Percentiles rank a stretch among this genome's conserved stretches.
These are phyloP conservation scores for Cordyceps cicadae DNA, from an alignment of 2,329 filamentous ascomycete species.

Conservation along the genomic window DNA sequence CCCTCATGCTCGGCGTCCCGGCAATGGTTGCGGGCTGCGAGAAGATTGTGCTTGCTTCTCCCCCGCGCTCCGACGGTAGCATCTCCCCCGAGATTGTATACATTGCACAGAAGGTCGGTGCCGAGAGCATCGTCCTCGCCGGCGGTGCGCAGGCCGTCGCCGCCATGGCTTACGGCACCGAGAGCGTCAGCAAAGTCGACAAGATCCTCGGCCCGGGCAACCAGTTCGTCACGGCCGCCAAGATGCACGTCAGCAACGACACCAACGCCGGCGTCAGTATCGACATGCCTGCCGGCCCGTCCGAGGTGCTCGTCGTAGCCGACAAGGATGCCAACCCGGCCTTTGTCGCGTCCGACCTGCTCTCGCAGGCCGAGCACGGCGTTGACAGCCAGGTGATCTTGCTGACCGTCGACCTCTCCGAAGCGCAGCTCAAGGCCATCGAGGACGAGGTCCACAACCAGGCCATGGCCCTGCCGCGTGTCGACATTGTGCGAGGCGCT, in stretches of 20 bases:
- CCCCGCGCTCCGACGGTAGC: slow-evolving; percentile 79
- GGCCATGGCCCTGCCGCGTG: slow-evolving; percentile 76
- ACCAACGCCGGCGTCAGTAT: slow-evolving; percentile 92
- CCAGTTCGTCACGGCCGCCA: slow-evolving; percentile 95
- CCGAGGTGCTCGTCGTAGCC: slow-evolving; percentile 92
- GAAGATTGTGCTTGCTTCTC: slow-evolving; percentile 88
- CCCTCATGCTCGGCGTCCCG: slow-evolving; percentile 94
- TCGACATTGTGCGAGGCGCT: slow-evolving; percentile 84
- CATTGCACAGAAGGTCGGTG: slow-evolving; percentile 91
- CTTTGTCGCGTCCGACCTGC: slow-evolving; percentile 88
- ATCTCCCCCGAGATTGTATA: slow-evolving; percentile 97
- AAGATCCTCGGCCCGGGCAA: slow-evolving; percentile 98
- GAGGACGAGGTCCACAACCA: slow-evolving; percentile 87
- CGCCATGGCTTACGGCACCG: slow-evolving; percentile 94
- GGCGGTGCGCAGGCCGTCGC: slow-evolving; percentile 93
- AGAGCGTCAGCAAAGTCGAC: slow-evolving; percentile 91
- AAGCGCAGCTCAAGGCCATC: slow-evolving; percentile 68
- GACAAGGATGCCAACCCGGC: slow-evolving; percentile 82
- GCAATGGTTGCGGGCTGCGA: slow-evolving; percentile 96
- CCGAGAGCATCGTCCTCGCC: slow-evolving; percentile 89
- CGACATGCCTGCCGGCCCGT: slow-evolving; percentile 96
- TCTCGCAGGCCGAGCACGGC: slow-evolving; percentile 94
- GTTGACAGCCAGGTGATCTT: slow-evolving; percentile 92
- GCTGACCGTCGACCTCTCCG: slow-evolving; percentile 72
- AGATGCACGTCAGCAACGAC: slow-evolving; percentile 97